Evolutionary conservation across 1,284 basidiomycete genomes (phyloP), one percentile per base, ranked within the genome.

Genomic region (Papiliotrema flavescens): DNA sequence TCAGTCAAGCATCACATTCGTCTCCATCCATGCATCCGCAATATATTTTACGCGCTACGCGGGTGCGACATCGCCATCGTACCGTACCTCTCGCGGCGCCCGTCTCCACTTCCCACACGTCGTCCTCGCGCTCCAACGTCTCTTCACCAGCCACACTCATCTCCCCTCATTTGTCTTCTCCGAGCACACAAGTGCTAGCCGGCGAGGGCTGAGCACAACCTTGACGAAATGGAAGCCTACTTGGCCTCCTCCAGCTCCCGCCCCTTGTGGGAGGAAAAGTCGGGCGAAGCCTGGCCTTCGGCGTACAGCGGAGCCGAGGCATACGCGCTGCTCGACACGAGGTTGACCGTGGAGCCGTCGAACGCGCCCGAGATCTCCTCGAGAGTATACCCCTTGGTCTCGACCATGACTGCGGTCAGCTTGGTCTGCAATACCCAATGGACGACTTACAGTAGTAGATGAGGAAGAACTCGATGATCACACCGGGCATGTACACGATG

Each of bases 311-410:
- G 14, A 3, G 40, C 39, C 15, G 32, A 26, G 13, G n/a, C 23
- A 9, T 47, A 35, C 7, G 23, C 17, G 14, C 17, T 23, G n/a
- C 14, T 14, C 4, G 23, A 9, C n/a, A 46, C 41, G 24, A 59
- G 42, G 41, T 49, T 47, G 8, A 53, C 56, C n/a, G 53, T 55
- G 9, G 57, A 56, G 32, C 64, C 60, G 39, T 75, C 73, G 57
- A 76, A 76, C 0, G 66, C 70, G 15, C 64, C 56, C 2, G 70
- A 62, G 47, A 75, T 66, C 60, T 76, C 74, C 56, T 78, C 76
- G 42, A 77, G 71, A 3, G 75, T 76, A 62, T 69, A 73, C 11
- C 70, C 70, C 39, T 64, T 60, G 24, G 73, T 76, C 56, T 77
- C 76, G 48, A 75, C 73, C 73, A 76, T 76, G 67, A 61, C 62